These are phyloP conservation scores for Cyclotella baltica DNA, from an alignment of 108 stramenopile species.

Conservation along the genomic window DNA sequence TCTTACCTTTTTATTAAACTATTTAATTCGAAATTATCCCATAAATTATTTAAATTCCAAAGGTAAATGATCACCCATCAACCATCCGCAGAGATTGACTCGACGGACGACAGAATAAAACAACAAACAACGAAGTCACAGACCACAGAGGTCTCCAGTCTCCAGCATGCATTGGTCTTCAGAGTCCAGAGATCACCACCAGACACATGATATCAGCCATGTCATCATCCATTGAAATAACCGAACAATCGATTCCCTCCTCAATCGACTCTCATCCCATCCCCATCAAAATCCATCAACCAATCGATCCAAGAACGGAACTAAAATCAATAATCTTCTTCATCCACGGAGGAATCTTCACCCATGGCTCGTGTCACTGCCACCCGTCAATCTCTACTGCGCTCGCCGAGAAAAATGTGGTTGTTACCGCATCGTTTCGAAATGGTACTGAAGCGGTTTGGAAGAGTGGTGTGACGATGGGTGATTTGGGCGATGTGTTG, in stretches of 20 bases:
- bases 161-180: too few relatives aligned
- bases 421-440: constrained; percentile 50
- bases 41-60: too few relatives aligned
- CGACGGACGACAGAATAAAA: too few relatives aligned
- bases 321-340: constrained; percentile 30
- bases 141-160: too few relatives aligned
- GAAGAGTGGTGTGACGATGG: constrained; percentile 24
- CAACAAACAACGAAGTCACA: too few relatives aligned
- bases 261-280: constrained; percentile 8
- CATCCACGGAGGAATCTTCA: constrained; percentile 53
- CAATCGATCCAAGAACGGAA: not conserved
- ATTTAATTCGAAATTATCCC: too few relatives aligned
- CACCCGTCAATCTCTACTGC: constrained; percentile 32
- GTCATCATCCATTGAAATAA: too few relatives aligned
- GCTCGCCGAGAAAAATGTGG: constrained; percentile 19
- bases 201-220: too few relatives aligned
- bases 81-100: too few relatives aligned
- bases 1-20: too few relatives aligned
- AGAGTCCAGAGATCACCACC: too few relatives aligned
- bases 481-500: constrained; percentile 35
- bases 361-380: constrained; percentile 23
- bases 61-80: too few relatives aligned
- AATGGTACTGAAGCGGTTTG: constrained; percentile 32
- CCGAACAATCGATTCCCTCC: not conserved
- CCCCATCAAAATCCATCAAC: constrained; percentile 33